A percentile compares a stretch with the other conserved stretches of the same genome.
Evolutionary conservation across 2,329 filamentous ascomycete genomes (phyloP).

Genomic region (Claviceps sp.): DNA sequence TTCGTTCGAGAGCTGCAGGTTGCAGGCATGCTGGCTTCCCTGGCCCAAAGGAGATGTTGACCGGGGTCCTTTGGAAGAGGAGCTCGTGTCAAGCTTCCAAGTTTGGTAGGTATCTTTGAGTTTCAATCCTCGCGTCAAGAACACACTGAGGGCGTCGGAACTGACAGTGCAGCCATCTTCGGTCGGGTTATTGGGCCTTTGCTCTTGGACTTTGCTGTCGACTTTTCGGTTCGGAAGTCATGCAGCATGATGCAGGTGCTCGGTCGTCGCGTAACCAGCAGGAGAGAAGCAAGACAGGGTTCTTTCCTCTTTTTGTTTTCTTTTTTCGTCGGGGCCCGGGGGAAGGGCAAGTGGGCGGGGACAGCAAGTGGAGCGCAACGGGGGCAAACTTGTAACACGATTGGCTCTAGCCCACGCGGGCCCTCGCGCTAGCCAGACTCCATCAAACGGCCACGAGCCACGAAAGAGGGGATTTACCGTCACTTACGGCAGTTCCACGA

Average conservation of each 20-base stretch:
- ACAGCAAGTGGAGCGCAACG: too few relatives aligned
- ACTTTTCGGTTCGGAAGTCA: too few relatives aligned
- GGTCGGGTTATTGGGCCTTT: too few relatives aligned
- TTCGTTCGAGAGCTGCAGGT: not conserved
- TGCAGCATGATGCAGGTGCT: too few relatives aligned
- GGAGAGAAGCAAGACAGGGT: too few relatives aligned
- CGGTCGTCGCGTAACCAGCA: too few relatives aligned
- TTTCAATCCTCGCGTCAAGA: not conserved
- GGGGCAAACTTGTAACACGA: too few relatives aligned
- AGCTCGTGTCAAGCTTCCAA: too few relatives aligned
- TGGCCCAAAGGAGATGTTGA: not conserved
- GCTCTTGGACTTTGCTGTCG: too few relatives aligned
- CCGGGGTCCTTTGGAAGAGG: not conserved
- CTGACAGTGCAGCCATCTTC: too few relatives aligned
- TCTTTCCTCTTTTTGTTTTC: not conserved
- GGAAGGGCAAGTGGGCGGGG: not conserved
- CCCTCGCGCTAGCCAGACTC: not conserved
- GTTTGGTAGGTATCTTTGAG: not conserved
- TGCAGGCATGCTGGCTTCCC: not conserved
- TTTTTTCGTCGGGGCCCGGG: not conserved
- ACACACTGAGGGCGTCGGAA: too few relatives aligned
- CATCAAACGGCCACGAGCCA: not conserved
- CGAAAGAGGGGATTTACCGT: not conserved
- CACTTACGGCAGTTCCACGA: not conserved
- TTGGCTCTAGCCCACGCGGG: not conserved